Evolutionary conservation across 2,329 filamentous ascomycete genomes (phyloP).

Genomic region (Metarhizium humberi): DNA sequence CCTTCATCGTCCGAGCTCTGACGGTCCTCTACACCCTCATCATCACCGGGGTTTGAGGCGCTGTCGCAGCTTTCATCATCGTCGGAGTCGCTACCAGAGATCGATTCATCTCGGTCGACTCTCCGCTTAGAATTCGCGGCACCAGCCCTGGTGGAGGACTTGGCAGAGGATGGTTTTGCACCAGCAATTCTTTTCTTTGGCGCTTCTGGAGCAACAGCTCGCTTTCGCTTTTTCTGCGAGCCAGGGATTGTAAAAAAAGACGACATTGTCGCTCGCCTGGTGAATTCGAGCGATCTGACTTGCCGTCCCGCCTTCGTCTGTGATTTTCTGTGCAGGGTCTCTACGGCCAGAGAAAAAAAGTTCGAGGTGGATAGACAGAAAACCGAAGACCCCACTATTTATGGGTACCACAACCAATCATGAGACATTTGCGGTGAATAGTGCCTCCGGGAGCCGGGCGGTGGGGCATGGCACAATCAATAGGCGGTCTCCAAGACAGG

Average conservation of each 20-base stretch:
- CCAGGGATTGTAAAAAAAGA: conserved; percentile 91
- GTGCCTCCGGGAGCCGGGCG: conserved; percentile 24
- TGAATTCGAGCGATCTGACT: not conserved
- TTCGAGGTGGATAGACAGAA: conserved; percentile 19
- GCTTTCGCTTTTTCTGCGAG: conserved; percentile 85
- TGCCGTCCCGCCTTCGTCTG: conserved; percentile 11
- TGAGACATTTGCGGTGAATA: conserved; percentile 11
- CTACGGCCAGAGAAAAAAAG: conserved; percentile 28
- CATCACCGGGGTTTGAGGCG: conserved; percentile 34
- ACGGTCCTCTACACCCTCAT: conserved; percentile 31
- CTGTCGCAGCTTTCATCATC: conserved; percentile 43
- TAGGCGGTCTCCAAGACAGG: not conserved
- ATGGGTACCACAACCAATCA: conserved; percentile 15
- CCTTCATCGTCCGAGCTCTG: conserved; percentile 59
- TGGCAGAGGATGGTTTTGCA: conserved; percentile 29
- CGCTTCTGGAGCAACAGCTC: conserved; percentile 42
- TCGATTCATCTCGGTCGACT: conserved; percentile 59
- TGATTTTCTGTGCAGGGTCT: not conserved
- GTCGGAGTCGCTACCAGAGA: conserved; percentile 74
- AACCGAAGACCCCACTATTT: conserved; percentile 11
- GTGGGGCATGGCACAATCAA: conserved; percentile 22
- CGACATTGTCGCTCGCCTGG: conserved; percentile 53
- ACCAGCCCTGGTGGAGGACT: conserved; percentile 30
- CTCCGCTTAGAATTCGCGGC: conserved; percentile 34
- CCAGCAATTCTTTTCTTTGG: conserved; percentile 52